Conservation (phyloP, 2,329 filamentous ascomycete genomes). For the Apiospora arundinis region DNA sequence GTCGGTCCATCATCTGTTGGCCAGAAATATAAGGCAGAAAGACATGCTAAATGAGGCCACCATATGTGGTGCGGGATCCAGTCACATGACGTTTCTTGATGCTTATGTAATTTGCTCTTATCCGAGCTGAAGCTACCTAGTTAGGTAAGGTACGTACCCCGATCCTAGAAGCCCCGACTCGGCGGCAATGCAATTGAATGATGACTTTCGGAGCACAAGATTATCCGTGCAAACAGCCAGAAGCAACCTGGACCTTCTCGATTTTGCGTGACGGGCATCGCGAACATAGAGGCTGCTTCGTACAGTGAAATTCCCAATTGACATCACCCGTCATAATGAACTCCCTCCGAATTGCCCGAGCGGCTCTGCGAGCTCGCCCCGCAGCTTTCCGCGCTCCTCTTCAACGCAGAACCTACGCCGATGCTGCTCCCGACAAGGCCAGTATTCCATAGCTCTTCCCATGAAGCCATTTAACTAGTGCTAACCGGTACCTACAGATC, state of each 20-base stretch:
- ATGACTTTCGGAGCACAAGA: background rate
- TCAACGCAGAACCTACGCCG: slow-evolving; percentile 90
- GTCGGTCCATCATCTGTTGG: background rate
- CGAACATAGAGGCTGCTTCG: slow-evolving; percentile 45
- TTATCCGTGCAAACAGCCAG: slow-evolving; percentile 9
- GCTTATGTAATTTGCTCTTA: background rate
- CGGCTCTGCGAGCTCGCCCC: slow-evolving; percentile 84
- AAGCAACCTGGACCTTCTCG: slow-evolving; percentile 32
- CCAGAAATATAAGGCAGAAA: background rate
- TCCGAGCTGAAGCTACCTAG: background rate
- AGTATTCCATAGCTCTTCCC: slow-evolving; percentile 37
- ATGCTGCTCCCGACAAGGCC: slow-evolving; percentile 84
- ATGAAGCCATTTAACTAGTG: slow-evolving; percentile 27
- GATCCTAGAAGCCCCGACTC: background rate
- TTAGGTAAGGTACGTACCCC: slow-evolving; percentile 5
- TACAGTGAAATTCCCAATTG: slow-evolving; percentile 56
- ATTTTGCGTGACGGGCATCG: slow-evolving; percentile 54
- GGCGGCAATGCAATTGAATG: background rate
- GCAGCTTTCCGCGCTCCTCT: slow-evolving; percentile 76
- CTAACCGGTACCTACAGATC: slow-evolving; percentile 63
- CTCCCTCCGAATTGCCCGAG: slow-evolving; percentile 89
- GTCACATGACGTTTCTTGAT: background rate
- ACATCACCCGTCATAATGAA: slow-evolving; percentile 75
- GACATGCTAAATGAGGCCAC: background rate
- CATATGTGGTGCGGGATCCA: background rate